Base-by-base conservation (phyloP, 192 early-diverging fungal species). In the Rhizoclosmatium globosum region DNA sequence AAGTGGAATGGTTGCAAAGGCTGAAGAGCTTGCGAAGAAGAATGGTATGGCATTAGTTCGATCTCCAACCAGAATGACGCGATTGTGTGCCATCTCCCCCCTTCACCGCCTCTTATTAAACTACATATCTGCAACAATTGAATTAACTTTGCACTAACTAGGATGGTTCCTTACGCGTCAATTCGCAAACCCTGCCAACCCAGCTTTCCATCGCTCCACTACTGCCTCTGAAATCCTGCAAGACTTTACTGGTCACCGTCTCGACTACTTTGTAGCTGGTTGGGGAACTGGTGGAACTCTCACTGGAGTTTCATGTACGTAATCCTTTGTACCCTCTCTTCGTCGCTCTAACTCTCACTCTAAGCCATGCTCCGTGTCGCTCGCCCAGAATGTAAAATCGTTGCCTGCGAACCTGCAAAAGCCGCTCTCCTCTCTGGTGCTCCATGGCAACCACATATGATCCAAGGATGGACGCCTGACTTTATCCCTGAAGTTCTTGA, bases 271-370 rank as follows among this genome's bases (percentile, higher is more conserved):
- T 79, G 82, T 84, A 19, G 42, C 76, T 58, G 82, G 82, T 42
- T 82, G 69, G 64, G 82, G 82, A 56, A 84, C 82, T 58, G 67
- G 67, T n/a, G 70, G 70, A 13, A 83, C 82, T 41, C 39, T 83
- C 6, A 81, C 82, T 70, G 82, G 82, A 0, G 73, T 83, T 3
- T 74, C 71, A 0, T 74, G 62, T 31, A 92, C 83, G 95, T 97
- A 96, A 41, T 23, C 39, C 62, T 41, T 64, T 23, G 53, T 56
- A 9, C 53, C 53, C 53, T 56, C 11, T 9, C 19, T 0, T 15
- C 9, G 0, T 31, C 31, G 31, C 31, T 31, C 31, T 31, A 31
- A 31, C 31, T 31, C 31, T 15, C 19, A 15, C 53, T 15, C 53
- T 56, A 13, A 13, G 21, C n/a, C 11, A 77, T 83, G 48, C 50